phyloP scores from a whole-genome alignment of 371 early-diverging fungal species.

The Nematocida sp. region DNA sequence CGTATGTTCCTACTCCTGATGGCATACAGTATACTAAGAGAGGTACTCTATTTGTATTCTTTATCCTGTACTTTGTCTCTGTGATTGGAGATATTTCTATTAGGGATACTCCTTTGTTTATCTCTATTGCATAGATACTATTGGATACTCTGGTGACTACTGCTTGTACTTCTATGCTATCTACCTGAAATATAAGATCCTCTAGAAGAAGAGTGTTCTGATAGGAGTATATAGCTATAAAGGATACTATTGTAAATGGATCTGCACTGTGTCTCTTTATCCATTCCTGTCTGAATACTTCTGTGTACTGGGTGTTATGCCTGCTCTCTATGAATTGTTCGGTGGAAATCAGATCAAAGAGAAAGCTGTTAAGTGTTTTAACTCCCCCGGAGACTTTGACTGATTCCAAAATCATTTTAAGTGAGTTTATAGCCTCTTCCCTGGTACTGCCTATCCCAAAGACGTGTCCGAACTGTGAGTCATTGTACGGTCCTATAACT shows the following conservation, averaged over 20 bases:
- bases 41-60: neutral
- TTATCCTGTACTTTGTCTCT: slow-evolving; percentile 18
- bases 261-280: neutral
- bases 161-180: neutral
- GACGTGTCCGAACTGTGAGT: slow-evolving; percentile 96
- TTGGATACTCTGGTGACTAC: neutral
- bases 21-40: no score
- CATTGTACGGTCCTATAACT: slow-evolving; percentile 89
- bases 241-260: slow-evolving; percentile 13
- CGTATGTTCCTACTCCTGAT: slow-evolving; percentile 7
- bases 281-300: slow-evolving; percentile 14
- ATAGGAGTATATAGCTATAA: slow-evolving; percentile 14
- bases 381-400: slow-evolving; percentile 25
- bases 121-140: neutral
- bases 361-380: slow-evolving; percentile 43
- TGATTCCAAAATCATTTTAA: slow-evolving; percentile 32
- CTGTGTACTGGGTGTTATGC: slow-evolving; percentile 35
- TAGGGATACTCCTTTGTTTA: slow-evolving; percentile 21
- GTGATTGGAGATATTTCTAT: slow-evolving; percentile 6
- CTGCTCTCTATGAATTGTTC: slow-evolving; percentile 5
- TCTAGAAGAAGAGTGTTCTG: neutral
- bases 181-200: neutral
- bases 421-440: slow-evolving; percentile 35
- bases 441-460: slow-evolving; percentile 89
- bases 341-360: slow-evolving; percentile 18